Evolutionary conservation across 2,329 filamentous ascomycete genomes (phyloP), one percentile per base, ranked within the genome.

Genomic region (Whalleya microplaca): DNA sequence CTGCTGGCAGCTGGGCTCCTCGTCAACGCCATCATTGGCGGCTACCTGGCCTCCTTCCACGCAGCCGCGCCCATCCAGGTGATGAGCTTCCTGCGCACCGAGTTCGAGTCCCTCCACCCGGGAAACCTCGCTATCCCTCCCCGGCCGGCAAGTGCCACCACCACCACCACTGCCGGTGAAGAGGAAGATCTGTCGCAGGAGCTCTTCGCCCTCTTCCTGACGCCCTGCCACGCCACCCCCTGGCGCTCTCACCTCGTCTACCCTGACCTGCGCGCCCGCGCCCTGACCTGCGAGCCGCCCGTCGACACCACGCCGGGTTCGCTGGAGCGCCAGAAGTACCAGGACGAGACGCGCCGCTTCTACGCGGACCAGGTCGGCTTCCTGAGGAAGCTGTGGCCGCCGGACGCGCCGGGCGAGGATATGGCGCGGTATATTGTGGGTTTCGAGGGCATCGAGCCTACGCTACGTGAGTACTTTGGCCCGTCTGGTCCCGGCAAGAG

Each of bases 161-260:
- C n/a, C n/a, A n/a, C n/a, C n/a, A n/a, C n/a, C n/a, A n/a, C n/a
- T n/a, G n/a, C n/a, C n/a, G n/a, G n/a, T n/a, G n/a, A n/a, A n/a
- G 69, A 70, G 19, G 62, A 65, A 23, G 59, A 65, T 37, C 66
- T 63, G 21, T 55, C 58, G n/a, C 65, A 76, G 37, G 81, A 84
- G 56, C 79, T 86, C 10, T 88, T 87, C 66, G 85, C 88, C 32
- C 88, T 89, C 19, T 97, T 98, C 75, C 82, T 99, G 21, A 96
- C 93, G 83, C 95, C 95, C 9, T 99, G 95, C 76, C 95, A 99
- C 78, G 91, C 90, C 63, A 98, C 94, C 0, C 94, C 95, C 2
- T 98, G 95, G 94, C 89, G 93, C 67, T 92, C 89, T 16, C 90
- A 96, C 69, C 82, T 98, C 41, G 80, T 96, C 58, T 84, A 95